Conservation (phyloP, 2,329 filamentous ascomycete species). For the Sclerotinia minor region DNA sequence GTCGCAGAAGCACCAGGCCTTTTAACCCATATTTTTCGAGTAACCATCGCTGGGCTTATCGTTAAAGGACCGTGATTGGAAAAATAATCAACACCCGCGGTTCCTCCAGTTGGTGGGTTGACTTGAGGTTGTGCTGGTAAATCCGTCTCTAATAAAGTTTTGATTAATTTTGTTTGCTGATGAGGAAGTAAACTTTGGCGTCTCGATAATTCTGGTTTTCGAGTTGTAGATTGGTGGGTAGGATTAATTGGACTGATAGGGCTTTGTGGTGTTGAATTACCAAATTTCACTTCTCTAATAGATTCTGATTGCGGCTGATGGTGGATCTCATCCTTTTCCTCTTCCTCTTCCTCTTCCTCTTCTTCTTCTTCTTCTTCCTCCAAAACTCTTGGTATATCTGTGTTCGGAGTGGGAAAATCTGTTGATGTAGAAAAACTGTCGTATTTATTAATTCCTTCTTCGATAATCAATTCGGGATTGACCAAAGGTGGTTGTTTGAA, state of each 20-base stretch:
- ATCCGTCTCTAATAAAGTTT: slow-evolving; percentile 51
- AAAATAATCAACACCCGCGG: slow-evolving; percentile 38
- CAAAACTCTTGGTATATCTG: slow-evolving; percentile 36
- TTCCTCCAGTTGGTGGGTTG: slow-evolving; percentile 27
- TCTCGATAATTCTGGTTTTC: slow-evolving; percentile 36
- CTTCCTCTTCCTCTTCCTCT: slow-evolving; percentile 24
- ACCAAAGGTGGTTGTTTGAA: slow-evolving; percentile 9
- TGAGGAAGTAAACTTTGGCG: slow-evolving; percentile 49
- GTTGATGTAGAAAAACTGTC: slow-evolving; percentile 35
- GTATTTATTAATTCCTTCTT: slow-evolving; percentile 30
- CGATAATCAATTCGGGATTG: slow-evolving; percentile 9
- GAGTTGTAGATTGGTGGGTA: slow-evolving; percentile 10
- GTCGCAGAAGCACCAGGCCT: slow-evolving; percentile 83
- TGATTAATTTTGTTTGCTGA: slow-evolving; percentile 51
- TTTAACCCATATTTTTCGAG: slow-evolving; percentile 92
- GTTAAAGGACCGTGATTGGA: slow-evolving; percentile 37
- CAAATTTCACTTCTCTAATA: slow-evolving; percentile 21
- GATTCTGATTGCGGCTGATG: slow-evolving; percentile 5
- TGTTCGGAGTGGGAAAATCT: slow-evolving; percentile 39
- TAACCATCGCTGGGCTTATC: slow-evolving; percentile 52
- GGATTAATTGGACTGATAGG: slow-evolving; percentile 14
- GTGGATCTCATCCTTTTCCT: slow-evolving; percentile 17
- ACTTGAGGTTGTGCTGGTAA: slow-evolving; percentile 42
- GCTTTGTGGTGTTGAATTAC: slow-evolving; percentile 8
- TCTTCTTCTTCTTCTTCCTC: slow-evolving; percentile 33